Conservation (phyloP, 441 rosid genomes). For the Adansonia madagascariensis region DNA sequence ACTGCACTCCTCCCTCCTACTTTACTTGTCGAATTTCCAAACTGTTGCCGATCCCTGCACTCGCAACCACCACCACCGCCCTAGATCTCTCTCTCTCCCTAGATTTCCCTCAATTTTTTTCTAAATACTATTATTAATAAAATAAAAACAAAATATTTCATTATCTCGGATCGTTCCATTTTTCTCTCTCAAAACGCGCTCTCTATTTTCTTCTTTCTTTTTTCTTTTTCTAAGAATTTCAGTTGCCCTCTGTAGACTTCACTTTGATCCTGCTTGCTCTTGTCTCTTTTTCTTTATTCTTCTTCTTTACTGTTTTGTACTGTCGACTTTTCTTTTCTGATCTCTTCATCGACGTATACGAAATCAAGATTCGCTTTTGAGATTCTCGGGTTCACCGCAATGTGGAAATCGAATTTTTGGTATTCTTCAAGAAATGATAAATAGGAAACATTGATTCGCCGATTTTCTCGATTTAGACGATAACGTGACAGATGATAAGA, state of each 20-base stretch:
- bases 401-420: constrained; percentile 24
- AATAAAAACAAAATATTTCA: neutral
- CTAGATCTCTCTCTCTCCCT: neutral
- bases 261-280: constrained; percentile 19
- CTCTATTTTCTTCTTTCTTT: neutral
- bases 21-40: constrained; percentile 22
- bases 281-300: neutral
- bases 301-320: neutral
- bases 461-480: constrained; percentile 26
- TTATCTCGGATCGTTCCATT: neutral
- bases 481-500: constrained; percentile 26
- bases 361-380: constrained; percentile 12
- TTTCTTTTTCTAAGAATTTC: neutral
- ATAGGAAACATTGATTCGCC: constrained; percentile 18
- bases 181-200: neutral
- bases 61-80: neutral
- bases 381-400: constrained; percentile 19
- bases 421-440: constrained; percentile 22
- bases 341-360: neutral
- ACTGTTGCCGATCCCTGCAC: constrained; percentile 27
- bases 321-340: neutral
- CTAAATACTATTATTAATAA: neutral
- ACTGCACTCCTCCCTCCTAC: neutral
- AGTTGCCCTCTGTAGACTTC: neutral
- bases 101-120: neutral